phyloP scores from a whole-genome alignment of 2,329 filamentous ascomycete genomes.

The Verticillium nubilum region DNA sequence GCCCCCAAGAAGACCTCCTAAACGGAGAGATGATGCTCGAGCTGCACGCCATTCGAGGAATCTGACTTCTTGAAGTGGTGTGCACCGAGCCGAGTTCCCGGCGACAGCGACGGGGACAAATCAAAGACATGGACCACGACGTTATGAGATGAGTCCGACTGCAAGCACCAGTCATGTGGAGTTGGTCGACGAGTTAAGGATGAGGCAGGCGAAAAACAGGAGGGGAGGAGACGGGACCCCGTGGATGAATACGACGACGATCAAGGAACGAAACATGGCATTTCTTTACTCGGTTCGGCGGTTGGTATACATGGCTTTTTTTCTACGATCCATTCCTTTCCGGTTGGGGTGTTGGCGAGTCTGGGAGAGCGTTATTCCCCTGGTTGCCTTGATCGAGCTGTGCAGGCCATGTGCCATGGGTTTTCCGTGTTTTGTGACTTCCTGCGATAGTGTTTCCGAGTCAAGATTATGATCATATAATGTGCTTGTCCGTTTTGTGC shows the following conservation, averaged over 20 bases:
- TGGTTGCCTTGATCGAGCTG: constrained; percentile 2
- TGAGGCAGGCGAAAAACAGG: constrained; percentile 1
- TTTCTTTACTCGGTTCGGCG: constrained; percentile 3
- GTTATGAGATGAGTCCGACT: constrained; percentile 6
- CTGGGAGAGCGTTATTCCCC: constrained; percentile 4
- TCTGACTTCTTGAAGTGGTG: not conserved
- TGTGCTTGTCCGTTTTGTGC: not conserved
- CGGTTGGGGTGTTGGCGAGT: constrained; percentile 11
- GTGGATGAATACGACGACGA: constrained; percentile 3
- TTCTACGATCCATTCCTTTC: not conserved
- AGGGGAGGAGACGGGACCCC: not conserved
- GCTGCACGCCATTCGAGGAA: not conserved
- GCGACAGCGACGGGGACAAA: not conserved
- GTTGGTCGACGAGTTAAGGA: not conserved
- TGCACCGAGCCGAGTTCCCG: not conserved
- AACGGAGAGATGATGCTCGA: constrained; percentile 1
- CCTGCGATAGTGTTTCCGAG: not conserved
- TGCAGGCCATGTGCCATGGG: not conserved
- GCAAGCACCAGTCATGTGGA: constrained; percentile 5
- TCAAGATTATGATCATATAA: not conserved
- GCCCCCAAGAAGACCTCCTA: constrained; percentile 43
- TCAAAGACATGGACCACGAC: not conserved
- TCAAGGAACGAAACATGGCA: constrained; percentile 6
- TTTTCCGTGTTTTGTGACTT: not conserved
- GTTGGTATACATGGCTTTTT: constrained; percentile 7